Conservation (phyloP, 176 grass and related monocot species). For the Oryza australiensis region DNA sequence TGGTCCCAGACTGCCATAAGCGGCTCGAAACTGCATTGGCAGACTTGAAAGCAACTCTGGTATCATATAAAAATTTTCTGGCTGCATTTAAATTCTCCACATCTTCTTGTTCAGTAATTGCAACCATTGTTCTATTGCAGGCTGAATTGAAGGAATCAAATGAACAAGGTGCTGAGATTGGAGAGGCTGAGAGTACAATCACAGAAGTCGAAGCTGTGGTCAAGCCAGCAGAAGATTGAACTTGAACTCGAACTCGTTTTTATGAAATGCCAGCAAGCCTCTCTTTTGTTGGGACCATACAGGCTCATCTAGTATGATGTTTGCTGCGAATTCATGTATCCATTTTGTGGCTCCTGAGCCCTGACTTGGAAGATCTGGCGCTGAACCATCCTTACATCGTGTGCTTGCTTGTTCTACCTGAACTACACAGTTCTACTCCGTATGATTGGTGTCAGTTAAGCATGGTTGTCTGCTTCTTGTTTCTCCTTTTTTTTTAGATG, state of each 20-base stretch:
- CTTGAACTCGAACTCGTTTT: not conserved
- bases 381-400: not conserved
- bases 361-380: not conserved
- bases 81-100: not conserved
- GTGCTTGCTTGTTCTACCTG: not conserved
- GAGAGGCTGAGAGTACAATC: constrained; percentile 68
- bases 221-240: constrained; percentile 49
- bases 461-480: not conserved
- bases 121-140: constrained; percentile 27
- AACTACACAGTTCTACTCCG: not conserved
- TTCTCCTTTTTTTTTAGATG: not conserved
- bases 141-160: constrained; percentile 81
- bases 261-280: not conserved
- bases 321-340: constrained; percentile 9
- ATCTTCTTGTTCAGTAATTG: not conserved
- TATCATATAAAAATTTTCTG: constrained; percentile 2
- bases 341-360: not conserved
- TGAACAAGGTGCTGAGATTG: constrained; percentile 67
- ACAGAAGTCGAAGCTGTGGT: constrained; percentile 68
- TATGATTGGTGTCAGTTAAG: not conserved
- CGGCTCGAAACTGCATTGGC: constrained; percentile 79
- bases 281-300: not conserved
- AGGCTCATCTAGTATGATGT: not conserved
- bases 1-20: constrained; percentile 93
- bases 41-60: constrained; percentile 82